Evolutionary conservation across 1,284 basidiomycete genomes (phyloP).

Genomic region (Moesziomyces sp.): DNA sequence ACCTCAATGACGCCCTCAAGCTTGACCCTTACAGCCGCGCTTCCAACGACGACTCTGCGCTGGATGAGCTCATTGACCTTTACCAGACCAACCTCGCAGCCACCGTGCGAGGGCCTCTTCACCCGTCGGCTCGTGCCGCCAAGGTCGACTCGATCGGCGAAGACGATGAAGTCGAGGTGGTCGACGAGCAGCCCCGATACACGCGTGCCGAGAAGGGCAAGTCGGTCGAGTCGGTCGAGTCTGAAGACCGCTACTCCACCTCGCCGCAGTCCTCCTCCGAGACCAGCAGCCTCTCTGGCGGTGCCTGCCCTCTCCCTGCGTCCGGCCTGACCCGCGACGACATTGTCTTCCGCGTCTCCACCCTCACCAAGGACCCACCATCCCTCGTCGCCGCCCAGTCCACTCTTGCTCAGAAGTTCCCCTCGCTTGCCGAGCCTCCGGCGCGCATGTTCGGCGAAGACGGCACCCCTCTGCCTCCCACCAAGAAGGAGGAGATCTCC

Average conservation of each 20-base stretch:
- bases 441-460: constrained; percentile 52
- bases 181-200: constrained; percentile 38
- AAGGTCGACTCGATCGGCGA: constrained; percentile 41
- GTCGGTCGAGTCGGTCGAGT: constrained; percentile 30
- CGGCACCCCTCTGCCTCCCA: constrained; percentile 41
- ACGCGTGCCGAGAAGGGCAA: constrained; percentile 39
- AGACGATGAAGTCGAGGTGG: constrained; percentile 34
- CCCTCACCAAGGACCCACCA: constrained; percentile 16
- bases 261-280: constrained; percentile 13
- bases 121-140: constrained; percentile 2
- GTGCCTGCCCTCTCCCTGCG: constrained; percentile 12
- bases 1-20: constrained; percentile 40
- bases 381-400: constrained; percentile 21
- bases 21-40: constrained; percentile 19
- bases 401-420: constrained; percentile 31
- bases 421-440: constrained; percentile 41
- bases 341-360: constrained; percentile 37
- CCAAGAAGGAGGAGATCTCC: constrained; percentile 51
- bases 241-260: constrained; percentile 11
- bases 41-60: constrained; percentile 9
- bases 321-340: constrained; percentile 32
- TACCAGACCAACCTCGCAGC: constrained; percentile 28
- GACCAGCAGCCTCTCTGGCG: constrained; percentile 27
- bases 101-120: constrained; percentile 4
- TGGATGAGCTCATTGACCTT: constrained; percentile 33